Evolutionary conservation across 305 asterid genomes (phyloP), one percentile per base, ranked within the genome.

Genomic region (Petunia hybrid): DNA sequence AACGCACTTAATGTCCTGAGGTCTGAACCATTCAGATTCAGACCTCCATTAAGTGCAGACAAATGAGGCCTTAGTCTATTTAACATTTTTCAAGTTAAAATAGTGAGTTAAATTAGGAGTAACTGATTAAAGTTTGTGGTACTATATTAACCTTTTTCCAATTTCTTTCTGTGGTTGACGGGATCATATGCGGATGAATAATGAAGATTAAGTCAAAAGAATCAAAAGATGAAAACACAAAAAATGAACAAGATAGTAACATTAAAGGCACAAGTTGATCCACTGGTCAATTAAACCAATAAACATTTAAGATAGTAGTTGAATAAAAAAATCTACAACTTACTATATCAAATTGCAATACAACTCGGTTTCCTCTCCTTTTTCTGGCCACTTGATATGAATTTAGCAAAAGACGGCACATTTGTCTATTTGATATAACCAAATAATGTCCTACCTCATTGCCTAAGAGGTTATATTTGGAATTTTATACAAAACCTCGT

Each of bases 381-480:
- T 46, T 4, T 16, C 43, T 9, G 43, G 35, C 77, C 62, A 48
- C 77, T 71, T 48, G 77, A 71, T 61, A 31, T 71, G 77, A 22
- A 71, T 71, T 71, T 71, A 61, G 6, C 22, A 31, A 35, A 48
- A 48, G 77, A 46, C 77, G 77, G 77, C 77, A 71, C 51, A 6
- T 46, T 71, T 48, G 35, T 48, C 48, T 48, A 46, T 71, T 70
- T 39, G 16, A 67, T 38, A 59, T 4, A 36, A 65, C 8, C 12
- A 61, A 61, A 5, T 3, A 80, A 69, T 67, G 46, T 22, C 14
- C 1, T 38, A 35, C 9, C 51, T 53, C 63, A 46, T 55, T 79
- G 31, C 8, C 40, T 62, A 22, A n/a, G 83, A 64, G 90, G 90
- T 84, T 68, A 85, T 65, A 78, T 83, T 0, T 4, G 89, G 63